Conservation (phyloP, 2,329 filamentous ascomycete genomes). For the Myriosclerotinia curreyana region DNA sequence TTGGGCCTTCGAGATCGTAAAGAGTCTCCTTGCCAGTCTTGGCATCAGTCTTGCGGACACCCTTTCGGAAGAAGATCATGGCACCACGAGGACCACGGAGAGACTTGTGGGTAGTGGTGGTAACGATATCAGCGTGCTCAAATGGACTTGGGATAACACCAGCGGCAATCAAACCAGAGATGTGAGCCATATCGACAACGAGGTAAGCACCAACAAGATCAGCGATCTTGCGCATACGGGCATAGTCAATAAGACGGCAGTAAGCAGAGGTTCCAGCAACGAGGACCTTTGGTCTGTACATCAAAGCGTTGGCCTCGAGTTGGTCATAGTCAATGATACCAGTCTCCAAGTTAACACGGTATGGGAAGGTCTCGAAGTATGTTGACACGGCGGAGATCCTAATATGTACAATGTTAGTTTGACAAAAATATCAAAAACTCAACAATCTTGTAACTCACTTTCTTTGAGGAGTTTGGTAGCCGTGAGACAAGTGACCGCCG, state of each 20-base stretch:
- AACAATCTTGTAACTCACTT: conserved; percentile 56
- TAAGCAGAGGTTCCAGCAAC: conserved; percentile 97
- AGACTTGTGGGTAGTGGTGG: conserved; percentile 97
- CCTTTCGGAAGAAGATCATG: conserved; percentile 98
- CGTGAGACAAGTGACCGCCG: conserved; percentile 92
- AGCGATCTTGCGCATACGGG: conserved; percentile 91
- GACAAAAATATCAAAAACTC: neutral
- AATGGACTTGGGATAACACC: conserved; percentile 94
- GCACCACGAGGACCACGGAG: conserved; percentile 91
- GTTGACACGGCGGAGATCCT: conserved; percentile 95
- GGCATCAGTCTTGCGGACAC: conserved; percentile 75
- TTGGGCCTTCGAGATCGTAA: conserved; percentile 89
- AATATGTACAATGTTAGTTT: conserved; percentile 27
- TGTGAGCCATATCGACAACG: conserved; percentile 97
- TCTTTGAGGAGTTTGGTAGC: conserved; percentile 92
- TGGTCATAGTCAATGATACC: conserved; percentile 96
- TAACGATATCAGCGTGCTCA: conserved; percentile 86
- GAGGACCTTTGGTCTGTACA: conserved; percentile 95
- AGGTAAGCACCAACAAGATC: conserved; percentile 93
- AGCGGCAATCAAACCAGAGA: conserved; percentile 91
- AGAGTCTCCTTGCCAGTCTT: conserved; percentile 73
- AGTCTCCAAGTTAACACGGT: conserved; percentile 83
- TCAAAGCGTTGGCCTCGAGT: conserved; percentile 81
- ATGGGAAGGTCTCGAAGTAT: conserved; percentile 99
- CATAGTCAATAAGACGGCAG: conserved; percentile 96